Evolutionary conservation across 805 yeast species (phyloP).

Genomic region (Starmerella geochares): DNA sequence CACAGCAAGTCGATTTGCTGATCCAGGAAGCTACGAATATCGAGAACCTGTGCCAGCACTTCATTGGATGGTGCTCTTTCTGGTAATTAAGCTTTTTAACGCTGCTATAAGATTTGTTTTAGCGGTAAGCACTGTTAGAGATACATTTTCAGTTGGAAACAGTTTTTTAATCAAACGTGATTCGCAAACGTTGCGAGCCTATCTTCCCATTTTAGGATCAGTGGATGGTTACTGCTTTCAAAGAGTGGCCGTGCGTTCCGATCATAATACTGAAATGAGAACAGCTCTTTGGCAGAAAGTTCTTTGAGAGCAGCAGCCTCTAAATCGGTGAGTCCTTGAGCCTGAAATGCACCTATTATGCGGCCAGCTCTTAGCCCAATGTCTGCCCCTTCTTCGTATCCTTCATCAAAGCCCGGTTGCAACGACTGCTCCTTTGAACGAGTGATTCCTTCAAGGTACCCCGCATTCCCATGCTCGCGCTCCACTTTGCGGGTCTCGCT

Average conservation of each 20-base stretch:
- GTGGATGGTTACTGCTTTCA: slow-evolving; percentile 31
- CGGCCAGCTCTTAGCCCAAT: slow-evolving; percentile 59
- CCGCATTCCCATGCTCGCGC: slow-evolving; percentile 63
- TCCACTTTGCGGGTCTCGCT: slow-evolving; percentile 24
- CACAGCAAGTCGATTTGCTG: slow-evolving; percentile 83
- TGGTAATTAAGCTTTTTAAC: slow-evolving; percentile 44
- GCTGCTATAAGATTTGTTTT: no score
- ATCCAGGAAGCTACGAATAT: slow-evolving; percentile 95
- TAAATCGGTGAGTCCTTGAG: slow-evolving; percentile 29
- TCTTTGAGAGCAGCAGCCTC: slow-evolving; percentile 36
- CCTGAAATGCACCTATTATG: slow-evolving; percentile 48
- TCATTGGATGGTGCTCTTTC: slow-evolving; percentile 98
- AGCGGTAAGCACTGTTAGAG: no score
- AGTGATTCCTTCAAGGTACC: slow-evolving; percentile 73
- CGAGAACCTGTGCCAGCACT: slow-evolving; percentile 91
- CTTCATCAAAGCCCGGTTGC: slow-evolving; percentile 73
- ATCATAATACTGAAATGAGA: slow-evolving; percentile 47
- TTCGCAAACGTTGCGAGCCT: slow-evolving; percentile 14
- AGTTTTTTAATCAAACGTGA: background rate
- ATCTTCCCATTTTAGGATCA: slow-evolving; percentile 40
- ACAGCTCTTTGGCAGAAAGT: slow-evolving; percentile 47
- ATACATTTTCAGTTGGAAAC: no score
- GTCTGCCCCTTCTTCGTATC: slow-evolving; percentile 64
- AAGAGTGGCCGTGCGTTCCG: slow-evolving; percentile 28
- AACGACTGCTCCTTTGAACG: slow-evolving; percentile 55